Evolutionary conservation across 495 filamentous ascomycete genomes (phyloP).

Genomic region (Tuber microsphaerosporum): DNA sequence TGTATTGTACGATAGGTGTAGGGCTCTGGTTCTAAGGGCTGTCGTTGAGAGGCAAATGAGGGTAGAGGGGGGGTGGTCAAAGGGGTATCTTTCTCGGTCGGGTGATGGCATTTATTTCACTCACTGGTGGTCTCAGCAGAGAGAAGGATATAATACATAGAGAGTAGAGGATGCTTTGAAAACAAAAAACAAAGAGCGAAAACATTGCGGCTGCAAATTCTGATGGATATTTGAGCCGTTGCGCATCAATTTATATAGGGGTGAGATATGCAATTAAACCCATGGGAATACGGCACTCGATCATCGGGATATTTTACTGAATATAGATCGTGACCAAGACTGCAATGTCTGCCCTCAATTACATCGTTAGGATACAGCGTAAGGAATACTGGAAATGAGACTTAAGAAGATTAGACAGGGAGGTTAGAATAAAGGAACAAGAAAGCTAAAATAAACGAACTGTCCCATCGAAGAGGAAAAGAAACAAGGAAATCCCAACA

Average conservation of each 20-base stretch:
- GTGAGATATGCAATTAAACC: not conserved
- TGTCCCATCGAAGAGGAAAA: slow-evolving; percentile 40
- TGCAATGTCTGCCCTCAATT: not conserved
- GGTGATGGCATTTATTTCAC: not conserved
- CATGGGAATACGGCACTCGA: not conserved
- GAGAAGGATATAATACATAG: not conserved
- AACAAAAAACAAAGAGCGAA: not conserved
- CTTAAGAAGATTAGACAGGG: slow-evolving; percentile 27
- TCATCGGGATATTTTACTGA: slow-evolving; percentile 7
- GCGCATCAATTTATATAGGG: not conserved
- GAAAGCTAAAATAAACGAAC: slow-evolving; percentile 42
- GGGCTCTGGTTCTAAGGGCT: slow-evolving; percentile 6
- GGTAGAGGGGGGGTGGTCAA: not conserved
- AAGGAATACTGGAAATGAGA: slow-evolving; percentile 17
- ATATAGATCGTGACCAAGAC: slow-evolving; percentile 14
- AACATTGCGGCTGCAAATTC: not conserved
- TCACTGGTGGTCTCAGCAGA: not conserved
- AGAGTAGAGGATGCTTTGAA: not conserved
- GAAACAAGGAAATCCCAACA: slow-evolving; percentile 40
- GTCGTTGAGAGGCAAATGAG: not conserved
- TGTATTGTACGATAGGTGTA: not conserved
- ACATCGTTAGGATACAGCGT: slow-evolving; percentile 15
- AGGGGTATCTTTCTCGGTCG: slow-evolving; percentile 22
- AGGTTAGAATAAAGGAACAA: slow-evolving; percentile 22
- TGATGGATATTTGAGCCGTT: not conserved